Percentiles rank a stretch among this genome's conserved stretches.
Conservation (phyloP, 257 asterid genomes). For the Forsythia suspensa region DNA sequence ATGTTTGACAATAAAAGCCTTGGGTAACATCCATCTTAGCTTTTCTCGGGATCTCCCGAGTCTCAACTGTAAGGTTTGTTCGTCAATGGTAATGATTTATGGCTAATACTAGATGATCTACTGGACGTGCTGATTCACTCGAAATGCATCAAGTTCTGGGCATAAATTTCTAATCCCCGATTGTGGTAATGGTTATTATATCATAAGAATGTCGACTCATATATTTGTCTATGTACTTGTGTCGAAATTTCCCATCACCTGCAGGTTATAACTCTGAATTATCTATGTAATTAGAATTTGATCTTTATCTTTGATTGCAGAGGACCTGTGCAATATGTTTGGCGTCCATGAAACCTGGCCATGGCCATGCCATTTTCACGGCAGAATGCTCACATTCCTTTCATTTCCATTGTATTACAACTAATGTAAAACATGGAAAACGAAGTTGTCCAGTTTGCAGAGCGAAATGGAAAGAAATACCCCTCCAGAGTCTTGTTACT, state of each 20-base stretch:
- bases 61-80: too few relatives aligned
- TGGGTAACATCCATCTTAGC: not conserved
- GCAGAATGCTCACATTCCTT: slow-evolving; percentile 96
- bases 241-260: too few relatives aligned
- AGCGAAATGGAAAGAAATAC: slow-evolving; percentile 90
- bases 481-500: slow-evolving; percentile 50
- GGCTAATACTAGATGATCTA: too few relatives aligned
- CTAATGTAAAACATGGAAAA: slow-evolving; percentile 83
- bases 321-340: slow-evolving; percentile 82
- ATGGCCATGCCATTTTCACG: slow-evolving; percentile 88
- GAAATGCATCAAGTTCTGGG: too few relatives aligned
- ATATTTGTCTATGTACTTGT: not conserved
- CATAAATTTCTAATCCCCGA: too few relatives aligned
- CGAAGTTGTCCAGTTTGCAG: slow-evolving; percentile 85
- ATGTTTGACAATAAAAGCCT: not conserved
- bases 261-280: not conserved
- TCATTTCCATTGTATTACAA: slow-evolving; percentile 84
- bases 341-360: slow-evolving; percentile 64
- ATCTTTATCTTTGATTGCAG: slow-evolving; percentile 40
- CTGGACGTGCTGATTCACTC: too few relatives aligned
- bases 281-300: slow-evolving; percentile 9
- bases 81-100: too few relatives aligned
- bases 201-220: not conserved
- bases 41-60: not conserved
- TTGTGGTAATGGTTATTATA: not conserved